Evolutionary conservation across 306 rosid species (phyloP).

Genomic region (Boehmeria nivea): DNA sequence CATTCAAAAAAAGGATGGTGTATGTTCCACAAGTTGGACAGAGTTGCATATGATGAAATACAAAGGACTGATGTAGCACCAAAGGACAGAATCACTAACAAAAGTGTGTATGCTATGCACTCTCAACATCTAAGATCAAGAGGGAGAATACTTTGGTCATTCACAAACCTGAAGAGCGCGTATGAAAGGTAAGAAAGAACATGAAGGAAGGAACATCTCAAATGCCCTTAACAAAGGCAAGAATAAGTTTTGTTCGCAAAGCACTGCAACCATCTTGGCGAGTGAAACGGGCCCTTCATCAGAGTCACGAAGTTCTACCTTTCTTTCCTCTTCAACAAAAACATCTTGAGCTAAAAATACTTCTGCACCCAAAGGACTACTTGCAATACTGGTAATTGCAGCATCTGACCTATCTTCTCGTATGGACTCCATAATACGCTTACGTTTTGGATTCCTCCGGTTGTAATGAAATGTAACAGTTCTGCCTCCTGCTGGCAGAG

Average conservation of each 20-base stretch:
- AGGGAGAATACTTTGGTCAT: conserved; percentile 20
- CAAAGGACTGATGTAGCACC: no score
- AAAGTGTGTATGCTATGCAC: neutral
- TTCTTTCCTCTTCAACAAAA: conserved; percentile 37
- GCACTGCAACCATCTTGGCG: conserved; percentile 93
- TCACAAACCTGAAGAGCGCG: conserved; percentile 88
- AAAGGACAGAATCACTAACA: no score
- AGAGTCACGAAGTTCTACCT: conserved; percentile 39
- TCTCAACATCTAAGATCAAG: conserved; percentile 6
- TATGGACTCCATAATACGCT: conserved; percentile 56
- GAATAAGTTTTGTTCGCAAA: conserved; percentile 78
- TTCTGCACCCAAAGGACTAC: conserved; percentile 36
- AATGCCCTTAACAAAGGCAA: conserved; percentile 92
- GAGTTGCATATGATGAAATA: no score
- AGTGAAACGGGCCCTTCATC: conserved; percentile 67
- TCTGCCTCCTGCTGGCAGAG: conserved; percentile 57
- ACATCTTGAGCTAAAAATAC: conserved; percentile 37
- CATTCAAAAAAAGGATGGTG: no score
- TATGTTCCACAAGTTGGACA: no score
- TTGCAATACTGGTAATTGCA: conserved; percentile 31
- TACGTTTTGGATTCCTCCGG: conserved; percentile 70
- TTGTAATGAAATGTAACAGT: conserved; percentile 69
- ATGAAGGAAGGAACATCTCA: conserved; percentile 96
- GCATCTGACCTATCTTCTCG: conserved; percentile 33
- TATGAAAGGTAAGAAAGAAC: conserved; percentile 79